Percentiles rank a stretch among this genome's conserved stretches.
phyloP scores from a whole-genome alignment of 208 protist genomes.

The Leishmania lainsoni region DNA sequence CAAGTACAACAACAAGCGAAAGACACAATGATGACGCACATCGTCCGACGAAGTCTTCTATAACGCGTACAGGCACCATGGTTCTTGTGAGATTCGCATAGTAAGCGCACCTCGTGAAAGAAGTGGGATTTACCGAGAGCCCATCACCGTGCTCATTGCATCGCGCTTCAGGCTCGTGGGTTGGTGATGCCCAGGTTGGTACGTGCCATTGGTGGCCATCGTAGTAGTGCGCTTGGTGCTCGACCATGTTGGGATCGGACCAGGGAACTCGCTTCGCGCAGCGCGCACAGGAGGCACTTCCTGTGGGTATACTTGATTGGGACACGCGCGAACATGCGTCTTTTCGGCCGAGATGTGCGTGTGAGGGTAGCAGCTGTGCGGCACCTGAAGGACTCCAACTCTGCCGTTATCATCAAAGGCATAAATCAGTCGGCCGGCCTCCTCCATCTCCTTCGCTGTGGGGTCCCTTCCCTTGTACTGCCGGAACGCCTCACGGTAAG shows the following conservation, averaged over 20 bases:
- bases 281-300: conserved; percentile 68
- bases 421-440: conserved; percentile 70
- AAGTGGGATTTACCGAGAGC: conserved; percentile 28
- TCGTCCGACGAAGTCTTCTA: not conserved
- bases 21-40: not conserved
- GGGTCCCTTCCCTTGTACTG: conserved; percentile 70
- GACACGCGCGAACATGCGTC: conserved; percentile 43
- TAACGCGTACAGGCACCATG: not conserved
- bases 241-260: conserved; percentile 77
- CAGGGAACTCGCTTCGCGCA: conserved; percentile 78
- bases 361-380: conserved; percentile 81
- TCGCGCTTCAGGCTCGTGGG: conserved; percentile 35
- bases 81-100: not conserved
- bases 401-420: conserved; percentile 71
- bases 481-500: conserved; percentile 79
- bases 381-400: conserved; percentile 81
- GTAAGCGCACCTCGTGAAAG: not conserved
- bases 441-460: conserved; percentile 72
- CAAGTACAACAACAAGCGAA: not conserved
- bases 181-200: conserved; percentile 64
- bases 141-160: conserved; percentile 28
- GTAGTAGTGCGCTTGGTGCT: conserved; percentile 81
- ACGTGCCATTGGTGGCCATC: conserved; percentile 63
- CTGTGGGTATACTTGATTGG: conserved; percentile 62
- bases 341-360: conserved; percentile 72